A percentile compares a stretch with the other conserved stretches of the same genome.
Conservation (phyloP, 768 basidiomycete genomes). For the Lentinula raphanica region DNA sequence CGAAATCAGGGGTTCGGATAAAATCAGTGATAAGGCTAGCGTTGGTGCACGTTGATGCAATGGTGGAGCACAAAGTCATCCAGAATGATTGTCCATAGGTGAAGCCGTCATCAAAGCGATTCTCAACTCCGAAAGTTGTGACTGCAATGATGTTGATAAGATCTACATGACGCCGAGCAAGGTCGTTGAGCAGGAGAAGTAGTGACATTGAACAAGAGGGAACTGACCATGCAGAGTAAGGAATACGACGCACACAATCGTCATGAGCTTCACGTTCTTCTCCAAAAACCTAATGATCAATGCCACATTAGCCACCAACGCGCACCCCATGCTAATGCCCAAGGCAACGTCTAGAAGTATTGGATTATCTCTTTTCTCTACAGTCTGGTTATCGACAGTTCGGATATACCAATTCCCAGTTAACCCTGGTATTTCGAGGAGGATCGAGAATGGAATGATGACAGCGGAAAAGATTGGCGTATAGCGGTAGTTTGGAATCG, state of each 20-base stretch:
- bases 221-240: constrained; percentile 66
- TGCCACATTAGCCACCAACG: constrained; percentile 60
- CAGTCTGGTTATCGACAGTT: constrained; percentile 37
- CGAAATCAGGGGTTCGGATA: constrained; percentile 54
- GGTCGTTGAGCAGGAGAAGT: background rate
- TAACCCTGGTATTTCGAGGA: constrained; percentile 78
- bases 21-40: constrained; percentile 63
- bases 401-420: constrained; percentile 73
- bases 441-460: constrained; percentile 68
- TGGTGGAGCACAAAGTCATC: constrained; percentile 73
- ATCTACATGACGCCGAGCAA: constrained; percentile 46
- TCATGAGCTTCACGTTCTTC: constrained; percentile 54
- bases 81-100: constrained; percentile 70
- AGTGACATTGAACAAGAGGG: background rate
- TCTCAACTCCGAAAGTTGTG: constrained; percentile 55
- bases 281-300: constrained; percentile 72
- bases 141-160: constrained; percentile 60
- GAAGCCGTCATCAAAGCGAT: constrained; percentile 60
- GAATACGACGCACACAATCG: constrained; percentile 56
- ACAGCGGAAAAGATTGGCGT: constrained; percentile 65
- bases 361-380: constrained; percentile 51
- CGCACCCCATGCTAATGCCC: constrained; percentile 62
- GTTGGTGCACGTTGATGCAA: constrained; percentile 60
- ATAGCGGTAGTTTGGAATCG: constrained; percentile 54
- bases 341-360: constrained; percentile 55